Evolutionary conservation across 495 filamentous ascomycete species (phyloP).

Genomic region (Tuber borchii): DNA sequence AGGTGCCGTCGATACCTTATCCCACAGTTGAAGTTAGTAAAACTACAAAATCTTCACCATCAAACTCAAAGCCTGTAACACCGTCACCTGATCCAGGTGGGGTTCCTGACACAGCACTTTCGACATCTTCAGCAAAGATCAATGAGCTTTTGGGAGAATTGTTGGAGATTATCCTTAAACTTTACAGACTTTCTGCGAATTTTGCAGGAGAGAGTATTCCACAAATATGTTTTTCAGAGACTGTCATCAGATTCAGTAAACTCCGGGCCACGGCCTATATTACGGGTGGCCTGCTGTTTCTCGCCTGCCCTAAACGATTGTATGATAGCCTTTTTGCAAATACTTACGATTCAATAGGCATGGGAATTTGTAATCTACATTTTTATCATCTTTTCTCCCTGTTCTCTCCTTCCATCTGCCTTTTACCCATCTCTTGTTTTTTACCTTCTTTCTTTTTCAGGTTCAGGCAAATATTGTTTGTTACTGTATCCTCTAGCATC

Average conservation of each 20-base stretch:
- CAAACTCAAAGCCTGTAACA: constrained; percentile 43
- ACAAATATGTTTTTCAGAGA: constrained; percentile 72
- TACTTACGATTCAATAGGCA: constrained; percentile 3
- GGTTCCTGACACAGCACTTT: constrained; percentile 29
- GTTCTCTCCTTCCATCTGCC: constrained; percentile 5
- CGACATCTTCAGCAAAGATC: constrained; percentile 55
- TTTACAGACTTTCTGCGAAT: constrained; percentile 68
- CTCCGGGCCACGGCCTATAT: constrained; percentile 64
- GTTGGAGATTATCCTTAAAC: constrained; percentile 70
- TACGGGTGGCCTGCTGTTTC: constrained; percentile 54
- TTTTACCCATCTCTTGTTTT: background rate
- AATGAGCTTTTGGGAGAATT: constrained; percentile 63
- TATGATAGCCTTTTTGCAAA: background rate
- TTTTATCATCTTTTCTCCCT: constrained; percentile 3
- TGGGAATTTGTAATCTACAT: background rate
- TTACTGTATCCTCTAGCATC: background rate
- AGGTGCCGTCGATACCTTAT: constrained; percentile 60
- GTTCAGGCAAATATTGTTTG: constrained; percentile 8
- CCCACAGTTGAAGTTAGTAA: constrained; percentile 50
- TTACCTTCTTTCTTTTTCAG: background rate
- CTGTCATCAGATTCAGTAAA: constrained; percentile 69
- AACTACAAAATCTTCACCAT: constrained; percentile 43
- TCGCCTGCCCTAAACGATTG: background rate
- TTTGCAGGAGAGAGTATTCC: constrained; percentile 77
- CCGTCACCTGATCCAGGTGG: constrained; percentile 26